phyloP scores from a whole-genome alignment of 495 filamentous ascomycete species.

The Penicillium coprophilum region DNA sequence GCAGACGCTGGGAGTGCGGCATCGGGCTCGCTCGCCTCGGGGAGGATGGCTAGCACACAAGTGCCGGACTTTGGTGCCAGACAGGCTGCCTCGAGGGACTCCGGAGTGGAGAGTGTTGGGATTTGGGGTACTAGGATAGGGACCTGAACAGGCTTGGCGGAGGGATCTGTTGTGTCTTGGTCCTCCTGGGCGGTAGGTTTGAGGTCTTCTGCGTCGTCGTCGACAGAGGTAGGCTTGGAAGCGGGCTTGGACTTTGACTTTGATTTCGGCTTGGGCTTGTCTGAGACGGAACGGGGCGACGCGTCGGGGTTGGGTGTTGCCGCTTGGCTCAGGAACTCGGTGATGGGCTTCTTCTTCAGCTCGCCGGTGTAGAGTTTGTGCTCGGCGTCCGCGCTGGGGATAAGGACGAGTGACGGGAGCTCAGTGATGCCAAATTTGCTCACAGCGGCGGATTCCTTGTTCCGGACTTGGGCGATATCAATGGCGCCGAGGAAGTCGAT shows the following conservation, averaged over 20 bases:
- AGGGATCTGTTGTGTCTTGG: constrained; percentile 18
- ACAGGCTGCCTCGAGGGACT: constrained; percentile 67
- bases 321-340: constrained; percentile 78
- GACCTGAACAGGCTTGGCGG: constrained; percentile 46
- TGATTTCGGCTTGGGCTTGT: constrained; percentile 49
- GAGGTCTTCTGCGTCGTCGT: constrained; percentile 43
- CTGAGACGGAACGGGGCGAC: constrained; percentile 33
- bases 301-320: constrained; percentile 70
- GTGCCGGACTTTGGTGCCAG: constrained; percentile 73
- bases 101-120: constrained; percentile 53
- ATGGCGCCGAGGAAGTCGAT: constrained; percentile 88
- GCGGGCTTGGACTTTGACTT: constrained; percentile 41
- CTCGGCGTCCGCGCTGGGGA: constrained; percentile 71
- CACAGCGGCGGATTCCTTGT: constrained; percentile 72
- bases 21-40: constrained; percentile 51
- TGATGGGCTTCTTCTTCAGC: constrained; percentile 79
- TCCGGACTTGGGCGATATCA: constrained; percentile 78
- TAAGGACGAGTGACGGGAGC: constrained; percentile 77
- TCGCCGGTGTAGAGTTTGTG: constrained; percentile 77
- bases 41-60: constrained; percentile 80
- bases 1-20: constrained; percentile 43
- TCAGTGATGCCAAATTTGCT: constrained; percentile 71
- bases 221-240: constrained; percentile 25
- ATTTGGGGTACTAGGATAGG: constrained; percentile 43
- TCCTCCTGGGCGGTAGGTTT: constrained; percentile 47